A percentile compares a stretch with the other conserved stretches of the same genome.
phyloP scores from a whole-genome alignment of 192 early-diverging fungal species.

The Coemansia sp. region DNA sequence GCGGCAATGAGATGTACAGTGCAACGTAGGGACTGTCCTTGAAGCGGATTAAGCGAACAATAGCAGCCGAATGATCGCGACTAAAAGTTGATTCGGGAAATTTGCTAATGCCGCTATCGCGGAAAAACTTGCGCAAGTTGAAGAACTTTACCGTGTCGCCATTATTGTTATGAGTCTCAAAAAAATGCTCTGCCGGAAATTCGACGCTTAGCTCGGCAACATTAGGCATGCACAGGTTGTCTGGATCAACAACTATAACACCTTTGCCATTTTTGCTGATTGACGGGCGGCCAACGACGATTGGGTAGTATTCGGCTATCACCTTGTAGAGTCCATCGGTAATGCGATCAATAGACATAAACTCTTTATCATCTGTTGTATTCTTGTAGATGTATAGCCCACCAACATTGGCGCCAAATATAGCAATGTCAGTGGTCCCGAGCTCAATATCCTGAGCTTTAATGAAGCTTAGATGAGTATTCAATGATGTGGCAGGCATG shows the following conservation, averaged over 20 bases:
- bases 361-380: constrained; percentile 3
- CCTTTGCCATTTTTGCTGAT: constrained; percentile 28
- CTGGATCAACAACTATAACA: constrained; percentile 28
- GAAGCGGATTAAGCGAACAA: constrained; percentile 40
- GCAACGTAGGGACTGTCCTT: constrained; percentile 31
- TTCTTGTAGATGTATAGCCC: constrained; percentile 40
- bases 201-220: constrained; percentile 30
- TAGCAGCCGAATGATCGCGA: constrained; percentile 21
- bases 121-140: constrained; percentile 35
- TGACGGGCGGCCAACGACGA: constrained; percentile 32
- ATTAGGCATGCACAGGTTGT: constrained; percentile 38
- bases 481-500: not conserved
- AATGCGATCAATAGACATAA: constrained; percentile 36
- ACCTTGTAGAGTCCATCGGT: constrained; percentile 28
- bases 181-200: constrained; percentile 30
- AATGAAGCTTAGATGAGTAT: constrained; percentile 8
- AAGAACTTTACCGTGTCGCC: constrained; percentile 30
- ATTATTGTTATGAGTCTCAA: constrained; percentile 8
- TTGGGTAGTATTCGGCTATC: constrained; percentile 45
- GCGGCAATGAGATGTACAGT: constrained; percentile 32
- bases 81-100: constrained; percentile 37
- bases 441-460: constrained; percentile 40
- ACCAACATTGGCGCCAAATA: constrained; percentile 26
- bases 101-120: constrained; percentile 17
- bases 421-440: constrained; percentile 33